Evolutionary conservation across 495 filamentous ascomycete species (phyloP), one percentile per base, ranked within the genome.

Genomic region (Daldinia loculata): DNA sequence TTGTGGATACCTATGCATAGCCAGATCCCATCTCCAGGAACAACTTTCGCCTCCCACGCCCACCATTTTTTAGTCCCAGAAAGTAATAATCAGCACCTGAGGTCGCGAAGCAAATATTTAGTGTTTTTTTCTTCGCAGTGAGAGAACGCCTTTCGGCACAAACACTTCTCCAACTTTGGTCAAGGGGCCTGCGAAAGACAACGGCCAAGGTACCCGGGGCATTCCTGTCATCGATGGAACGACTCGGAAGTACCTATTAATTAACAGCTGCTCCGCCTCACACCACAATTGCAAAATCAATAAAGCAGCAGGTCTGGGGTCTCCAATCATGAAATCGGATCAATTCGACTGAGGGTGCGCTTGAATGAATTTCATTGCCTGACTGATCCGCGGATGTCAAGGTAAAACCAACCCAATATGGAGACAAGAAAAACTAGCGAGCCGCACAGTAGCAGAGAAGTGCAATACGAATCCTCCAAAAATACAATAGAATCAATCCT

Each of bases 401-500:
- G 39, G 15, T 19, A 50, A 39, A 62, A 22, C 24, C 29, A 8
- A 34, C 7, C 58, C 50, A 52, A 29, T 43, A 19, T 36, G 43
- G 15, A 57, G 17, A 66, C 24, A 58, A 59, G n/a, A 48, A 71
- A 55, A 62, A 59, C 57, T 52, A 57, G 22, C 26, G 32, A 55
- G 24, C 30, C 58, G 56, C 29, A 45, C 8, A 53, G 55, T 29
- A 59, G 15, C 36, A 15, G 61, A 58, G 3, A 22, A 8, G 14
- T 51, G 41, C 22, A 63, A 39, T 59, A 48, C 59, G 43, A 43
- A 19, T 48, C 57, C 58, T 58, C 26, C 59, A 34, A 57, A 22
- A 71, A 41, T 66, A 69, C 70, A 69, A 32, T 39, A 48, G 29
- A 61, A 29, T 43, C 57, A 14, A 69, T 63, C 52, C 61, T 27